These are phyloP conservation scores for Entomortierella lignicola DNA, from an alignment of 192 early-diverging fungal species.

Conservation along the genomic window DNA sequence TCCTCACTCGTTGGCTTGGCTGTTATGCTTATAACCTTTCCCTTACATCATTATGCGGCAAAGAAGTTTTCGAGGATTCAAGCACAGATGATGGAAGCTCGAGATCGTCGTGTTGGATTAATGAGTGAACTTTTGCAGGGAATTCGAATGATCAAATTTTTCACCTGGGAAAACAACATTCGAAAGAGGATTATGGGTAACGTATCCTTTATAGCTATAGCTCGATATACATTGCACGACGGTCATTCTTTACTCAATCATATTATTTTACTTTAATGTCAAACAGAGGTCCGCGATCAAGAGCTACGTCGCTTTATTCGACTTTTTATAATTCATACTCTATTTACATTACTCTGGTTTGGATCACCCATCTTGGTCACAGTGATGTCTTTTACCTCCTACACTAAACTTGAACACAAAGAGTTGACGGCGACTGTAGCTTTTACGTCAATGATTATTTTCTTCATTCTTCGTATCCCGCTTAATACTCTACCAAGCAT, in stretches of 20 bases:
- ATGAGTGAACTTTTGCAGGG: slow-evolving; percentile 81
- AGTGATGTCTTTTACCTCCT: slow-evolving; percentile 69
- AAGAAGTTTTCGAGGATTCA: slow-evolving; percentile 66
- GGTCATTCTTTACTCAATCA: too few species aligned
- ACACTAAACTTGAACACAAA: slow-evolving; percentile 66
- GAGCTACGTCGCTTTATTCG: slow-evolving; percentile 51
- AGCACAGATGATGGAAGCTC: slow-evolving; percentile 64
- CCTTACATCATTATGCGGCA: slow-evolving; percentile 67
- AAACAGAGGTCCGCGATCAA: slow-evolving; percentile 49
- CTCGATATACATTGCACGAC: too few species aligned
- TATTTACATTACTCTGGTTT: slow-evolving; percentile 50
- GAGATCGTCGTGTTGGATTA: slow-evolving; percentile 80
- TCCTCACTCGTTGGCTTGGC: slow-evolving; percentile 83
- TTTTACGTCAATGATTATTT: slow-evolving; percentile 77
- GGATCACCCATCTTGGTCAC: slow-evolving; percentile 69
- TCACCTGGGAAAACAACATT: slow-evolving; percentile 83
- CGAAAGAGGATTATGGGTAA: slow-evolving; percentile 72
- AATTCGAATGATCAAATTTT: slow-evolving; percentile 93
- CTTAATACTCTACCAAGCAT: slow-evolving; percentile 58
- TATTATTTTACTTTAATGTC: slow-evolving; percentile 2
- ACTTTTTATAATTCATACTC: slow-evolving; percentile 48
- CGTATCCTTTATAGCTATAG: neutral
- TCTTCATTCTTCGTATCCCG: slow-evolving; percentile 61
- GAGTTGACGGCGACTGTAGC: slow-evolving; percentile 70
- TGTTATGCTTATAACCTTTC: slow-evolving; percentile 75